phyloP scores from a whole-genome alignment of 78 protist genomes.

The Polysphondylium violaceum region DNA sequence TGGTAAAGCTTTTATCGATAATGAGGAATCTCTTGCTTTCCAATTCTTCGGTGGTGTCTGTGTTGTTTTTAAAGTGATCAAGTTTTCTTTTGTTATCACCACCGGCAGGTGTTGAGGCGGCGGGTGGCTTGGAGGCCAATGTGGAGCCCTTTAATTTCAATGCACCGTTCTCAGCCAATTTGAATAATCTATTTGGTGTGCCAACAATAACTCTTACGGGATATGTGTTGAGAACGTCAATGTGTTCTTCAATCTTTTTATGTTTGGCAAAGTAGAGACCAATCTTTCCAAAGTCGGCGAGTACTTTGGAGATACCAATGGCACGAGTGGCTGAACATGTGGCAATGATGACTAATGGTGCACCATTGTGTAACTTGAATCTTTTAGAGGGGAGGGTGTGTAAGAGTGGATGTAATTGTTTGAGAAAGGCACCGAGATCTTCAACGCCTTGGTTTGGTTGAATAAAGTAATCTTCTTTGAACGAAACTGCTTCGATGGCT shows the following conservation, averaged over 20 bases:
- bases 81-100: conserved; percentile 12
- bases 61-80: not conserved
- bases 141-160: conserved; percentile 53
- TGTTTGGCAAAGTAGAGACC: conserved; percentile 71
- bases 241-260: conserved; percentile 68
- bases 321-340: conserved; percentile 73
- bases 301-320: conserved; percentile 55
- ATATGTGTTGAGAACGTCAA: conserved; percentile 25
- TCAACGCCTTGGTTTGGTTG: conserved; percentile 12
- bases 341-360: conserved; percentile 54
- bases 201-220: conserved; percentile 51
- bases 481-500: not conserved
- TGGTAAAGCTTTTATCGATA: conserved; percentile 35
- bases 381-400: conserved; percentile 18
- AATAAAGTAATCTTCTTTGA: conserved; percentile 18
- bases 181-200: conserved; percentile 61
- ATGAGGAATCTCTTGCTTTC: conserved; percentile 28
- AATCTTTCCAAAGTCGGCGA: conserved; percentile 26
- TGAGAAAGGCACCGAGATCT: conserved; percentile 12
- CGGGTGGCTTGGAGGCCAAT: not conserved
- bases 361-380: conserved; percentile 24
- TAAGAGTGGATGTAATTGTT: conserved; percentile 33
- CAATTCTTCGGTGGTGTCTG: not conserved
- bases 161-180: conserved; percentile 43
- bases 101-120: not conserved